phyloP scores from a whole-genome alignment of 2,329 filamentous ascomycete species.

The Alternaria longipes region DNA sequence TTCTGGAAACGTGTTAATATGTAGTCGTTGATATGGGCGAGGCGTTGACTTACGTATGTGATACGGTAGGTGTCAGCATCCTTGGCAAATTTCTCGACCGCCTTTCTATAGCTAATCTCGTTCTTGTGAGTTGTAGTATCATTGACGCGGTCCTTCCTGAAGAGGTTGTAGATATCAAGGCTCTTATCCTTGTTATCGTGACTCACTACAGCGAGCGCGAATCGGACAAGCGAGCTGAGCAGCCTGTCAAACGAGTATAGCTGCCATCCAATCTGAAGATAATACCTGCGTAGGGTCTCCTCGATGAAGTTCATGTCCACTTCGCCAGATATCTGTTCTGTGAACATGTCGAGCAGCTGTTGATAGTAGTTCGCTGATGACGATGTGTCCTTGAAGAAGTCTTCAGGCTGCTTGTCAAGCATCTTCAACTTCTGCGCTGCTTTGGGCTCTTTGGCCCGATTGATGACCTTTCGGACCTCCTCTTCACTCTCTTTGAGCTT shows the following conservation, averaged over 20 bases:
- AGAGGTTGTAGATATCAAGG: constrained; percentile 86
- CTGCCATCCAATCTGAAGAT: constrained; percentile 89
- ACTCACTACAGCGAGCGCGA: constrained; percentile 83
- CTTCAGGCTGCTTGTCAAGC: constrained; percentile 75
- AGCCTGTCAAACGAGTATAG: constrained; percentile 93
- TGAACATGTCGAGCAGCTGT: constrained; percentile 84
- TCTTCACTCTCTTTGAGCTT: constrained; percentile 83
- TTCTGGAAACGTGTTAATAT: constrained; percentile 38
- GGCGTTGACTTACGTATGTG: constrained; percentile 76
- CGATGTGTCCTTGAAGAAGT: constrained; percentile 77
- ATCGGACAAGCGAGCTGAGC: constrained; percentile 80
- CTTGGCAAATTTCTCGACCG: constrained; percentile 90
- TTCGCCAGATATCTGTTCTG: constrained; percentile 84
- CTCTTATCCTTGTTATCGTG: constrained; percentile 93
- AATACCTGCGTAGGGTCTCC: constrained; percentile 90
- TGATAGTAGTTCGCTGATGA: constrained; percentile 78
- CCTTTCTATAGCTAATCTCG: constrained; percentile 89
- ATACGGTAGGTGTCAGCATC: constrained; percentile 92
- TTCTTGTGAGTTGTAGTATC: constrained; percentile 89
- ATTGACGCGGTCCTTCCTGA: constrained; percentile 80
- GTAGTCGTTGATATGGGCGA: background rate
- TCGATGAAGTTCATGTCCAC: constrained; percentile 86
- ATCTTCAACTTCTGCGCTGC: constrained; percentile 86
- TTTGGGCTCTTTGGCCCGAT: constrained; percentile 76
- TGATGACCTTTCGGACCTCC: constrained; percentile 76